Conservation (phyloP, 176 grass and related monocot genomes). For the Otatea glauca region DNA sequence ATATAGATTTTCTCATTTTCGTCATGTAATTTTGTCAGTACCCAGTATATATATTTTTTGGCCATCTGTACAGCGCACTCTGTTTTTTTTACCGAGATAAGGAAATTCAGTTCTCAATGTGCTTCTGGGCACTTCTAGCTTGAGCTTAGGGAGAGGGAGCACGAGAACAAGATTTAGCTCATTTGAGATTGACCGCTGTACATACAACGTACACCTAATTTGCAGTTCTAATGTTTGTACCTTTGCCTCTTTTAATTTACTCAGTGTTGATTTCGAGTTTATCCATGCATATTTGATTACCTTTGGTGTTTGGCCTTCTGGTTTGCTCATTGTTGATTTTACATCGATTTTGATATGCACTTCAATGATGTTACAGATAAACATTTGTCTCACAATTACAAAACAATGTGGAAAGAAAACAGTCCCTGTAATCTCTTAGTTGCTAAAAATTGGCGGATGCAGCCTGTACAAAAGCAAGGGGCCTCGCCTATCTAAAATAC, state of each 20-base stretch:
- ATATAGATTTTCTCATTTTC: slow-evolving; percentile 37
- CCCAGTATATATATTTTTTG: neutral
- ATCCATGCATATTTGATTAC: slow-evolving; percentile 8
- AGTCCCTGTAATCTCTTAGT: slow-evolving; percentile 22
- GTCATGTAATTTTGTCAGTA: slow-evolving; percentile 39
- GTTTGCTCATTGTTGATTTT: neutral
- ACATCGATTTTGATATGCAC: neutral
- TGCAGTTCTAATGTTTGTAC: neutral
- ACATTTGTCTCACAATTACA: slow-evolving; percentile 23
- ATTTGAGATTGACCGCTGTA: slow-evolving; percentile 30
- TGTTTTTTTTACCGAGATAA: slow-evolving; percentile 36
- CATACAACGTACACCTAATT: slow-evolving; percentile 18
- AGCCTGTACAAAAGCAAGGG: slow-evolving; percentile 24
- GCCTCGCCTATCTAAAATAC: slow-evolving; percentile 33
- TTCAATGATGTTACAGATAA: slow-evolving; percentile 33
- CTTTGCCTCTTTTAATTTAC: neutral
- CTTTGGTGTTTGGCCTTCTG: neutral
- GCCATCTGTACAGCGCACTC: slow-evolving; percentile 32
- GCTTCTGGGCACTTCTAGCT: neutral
- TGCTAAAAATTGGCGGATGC: slow-evolving; percentile 38
- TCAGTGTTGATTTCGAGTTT: neutral
- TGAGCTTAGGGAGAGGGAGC: slow-evolving; percentile 27
- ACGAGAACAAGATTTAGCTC: neutral
- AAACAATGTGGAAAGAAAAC: slow-evolving; percentile 32
- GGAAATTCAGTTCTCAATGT: slow-evolving; percentile 32